Base-by-base conservation (phyloP, 2,329 filamentous ascomycete species). In the Xylogone sp. region DNA sequence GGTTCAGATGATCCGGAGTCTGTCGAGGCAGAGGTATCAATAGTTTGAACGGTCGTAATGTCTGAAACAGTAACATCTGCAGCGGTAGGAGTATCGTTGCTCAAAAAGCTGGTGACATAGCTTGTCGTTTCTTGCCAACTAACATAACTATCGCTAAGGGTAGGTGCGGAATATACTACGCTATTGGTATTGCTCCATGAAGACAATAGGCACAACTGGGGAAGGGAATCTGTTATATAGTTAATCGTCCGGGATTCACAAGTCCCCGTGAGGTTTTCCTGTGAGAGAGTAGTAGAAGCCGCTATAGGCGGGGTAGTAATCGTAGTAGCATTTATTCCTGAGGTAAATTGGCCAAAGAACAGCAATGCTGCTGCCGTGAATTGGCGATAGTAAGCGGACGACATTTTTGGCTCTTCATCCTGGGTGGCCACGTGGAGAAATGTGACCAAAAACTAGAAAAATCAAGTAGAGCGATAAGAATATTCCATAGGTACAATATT, bases 171-270 rank as follows among this genome's bases (percentile, higher is more conserved):
- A 46, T 13, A n/a, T 10, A 21, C 20, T 22, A 54, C 53, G 31
- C 48, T 51, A 46, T 62, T 61, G 16, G 58, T 44, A 34, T 44
- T 55, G 44, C 59, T 63, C 63, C 65, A 65, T 42, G 62, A 58
- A 22, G 58, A 62, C 43, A 57, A 58, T 20, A 66, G 53, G 48
- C 65, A 68, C 22, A 59, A 59, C 53, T 67, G 64, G 9, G 65
- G 65, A 13, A 68, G 54, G n/a, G 55, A 53, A 49, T 66, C 63
- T 45, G 65, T 68, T 44, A 68, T 68, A 48, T 68, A 66, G 45
- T 68, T 68, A n/a, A 68, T 66, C 1, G 64, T 66, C 49, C 64
- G 56, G 47, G 60, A 59, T 51, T 68, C 64, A 58, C 65, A 68
- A 2, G 62, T 66, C 16, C 53, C 57, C 20, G 54, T 52, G 10